Percentiles rank a stretch among this genome's conserved stretches.
These are phyloP conservation scores for Aeschynomene evenia DNA, from an alignment of 306 rosid species.

Conservation along the genomic window DNA sequence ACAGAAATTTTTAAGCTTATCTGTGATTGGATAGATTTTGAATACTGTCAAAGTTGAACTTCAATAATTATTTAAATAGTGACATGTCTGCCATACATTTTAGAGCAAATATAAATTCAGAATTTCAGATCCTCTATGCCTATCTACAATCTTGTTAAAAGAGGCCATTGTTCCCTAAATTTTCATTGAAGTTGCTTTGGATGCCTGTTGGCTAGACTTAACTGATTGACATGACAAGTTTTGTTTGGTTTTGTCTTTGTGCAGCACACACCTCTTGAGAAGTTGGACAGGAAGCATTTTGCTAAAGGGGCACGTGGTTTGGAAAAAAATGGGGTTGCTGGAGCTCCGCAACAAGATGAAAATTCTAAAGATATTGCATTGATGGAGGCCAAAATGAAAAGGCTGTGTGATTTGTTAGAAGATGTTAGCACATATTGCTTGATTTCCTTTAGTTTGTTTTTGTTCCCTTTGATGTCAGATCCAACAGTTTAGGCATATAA, in stretches of 20 bases:
- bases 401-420: conserved; percentile 63
- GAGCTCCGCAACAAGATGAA: conserved; percentile 46
- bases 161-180: conserved; percentile 18
- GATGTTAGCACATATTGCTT: conserved; percentile 57
- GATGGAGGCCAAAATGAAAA: conserved; percentile 70
- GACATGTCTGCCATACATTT: not conserved
- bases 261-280: conserved; percentile 85
- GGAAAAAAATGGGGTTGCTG: conserved; percentile 54
- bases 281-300: conserved; percentile 85
- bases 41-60: not conserved
- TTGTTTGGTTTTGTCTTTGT: conserved; percentile 26
- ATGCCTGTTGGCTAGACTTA: not conserved
- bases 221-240: not conserved
- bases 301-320: conserved; percentile 62
- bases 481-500: not conserved
- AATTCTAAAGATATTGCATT: conserved; percentile 76
- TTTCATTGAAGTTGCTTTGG: conserved; percentile 19
- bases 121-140: not conserved
- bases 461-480: conserved; percentile 14
- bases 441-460: conserved; percentile 13
- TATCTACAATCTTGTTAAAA: conserved; percentile 10
- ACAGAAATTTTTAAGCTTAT: not conserved
- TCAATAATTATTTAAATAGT: not conserved
- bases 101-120: not conserved
- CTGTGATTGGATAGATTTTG: not conserved